phyloP scores from a whole-genome alignment of 257 asterid species.

The Misopates orontium region DNA sequence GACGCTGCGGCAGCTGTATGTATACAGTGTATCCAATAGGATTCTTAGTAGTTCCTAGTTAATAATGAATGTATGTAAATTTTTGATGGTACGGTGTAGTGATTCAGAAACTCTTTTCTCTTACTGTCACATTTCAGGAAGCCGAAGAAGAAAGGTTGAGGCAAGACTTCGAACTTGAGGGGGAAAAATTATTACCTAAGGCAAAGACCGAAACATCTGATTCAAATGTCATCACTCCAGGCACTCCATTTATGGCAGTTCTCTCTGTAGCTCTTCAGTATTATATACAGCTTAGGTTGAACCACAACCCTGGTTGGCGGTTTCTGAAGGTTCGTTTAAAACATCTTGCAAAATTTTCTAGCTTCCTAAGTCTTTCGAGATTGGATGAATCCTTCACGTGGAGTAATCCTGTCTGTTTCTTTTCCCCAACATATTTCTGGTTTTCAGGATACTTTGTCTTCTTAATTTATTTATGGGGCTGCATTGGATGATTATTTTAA shows the following conservation, averaged over 20 bases:
- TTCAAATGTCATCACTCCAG: constrained; percentile 95
- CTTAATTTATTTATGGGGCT: constrained; percentile 52
- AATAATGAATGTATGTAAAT: neutral
- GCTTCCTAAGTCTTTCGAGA: constrained; percentile 25
- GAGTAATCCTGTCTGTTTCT: constrained; percentile 41
- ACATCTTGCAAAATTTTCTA: constrained; percentile 20
- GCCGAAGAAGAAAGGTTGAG: constrained; percentile 82
- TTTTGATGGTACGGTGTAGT: constrained; percentile 22
- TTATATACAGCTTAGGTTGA: constrained; percentile 78
- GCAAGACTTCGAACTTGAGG: constrained; percentile 71
- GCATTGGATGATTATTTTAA: constrained; percentile 68
- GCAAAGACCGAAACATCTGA: constrained; percentile 88
- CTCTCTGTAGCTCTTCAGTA: constrained; percentile 94
- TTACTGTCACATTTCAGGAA: constrained; percentile 50
- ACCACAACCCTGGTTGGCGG: constrained; percentile 79
- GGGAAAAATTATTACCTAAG: constrained; percentile 48
- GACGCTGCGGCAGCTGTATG: constrained; percentile 96
- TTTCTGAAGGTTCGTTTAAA: constrained; percentile 68
- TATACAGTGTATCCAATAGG: constrained; percentile 24
- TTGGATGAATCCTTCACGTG: constrained; percentile 34
- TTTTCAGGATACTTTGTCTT: constrained; percentile 43
- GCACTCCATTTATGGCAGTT: constrained; percentile 91
- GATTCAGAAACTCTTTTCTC: constrained; percentile 20
- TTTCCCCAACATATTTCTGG: constrained; percentile 34
- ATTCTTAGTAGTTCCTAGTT: constrained; percentile 18